phyloP scores from a whole-genome alignment of 345 rosid species.

The Psidium friedrichsthalianum region DNA sequence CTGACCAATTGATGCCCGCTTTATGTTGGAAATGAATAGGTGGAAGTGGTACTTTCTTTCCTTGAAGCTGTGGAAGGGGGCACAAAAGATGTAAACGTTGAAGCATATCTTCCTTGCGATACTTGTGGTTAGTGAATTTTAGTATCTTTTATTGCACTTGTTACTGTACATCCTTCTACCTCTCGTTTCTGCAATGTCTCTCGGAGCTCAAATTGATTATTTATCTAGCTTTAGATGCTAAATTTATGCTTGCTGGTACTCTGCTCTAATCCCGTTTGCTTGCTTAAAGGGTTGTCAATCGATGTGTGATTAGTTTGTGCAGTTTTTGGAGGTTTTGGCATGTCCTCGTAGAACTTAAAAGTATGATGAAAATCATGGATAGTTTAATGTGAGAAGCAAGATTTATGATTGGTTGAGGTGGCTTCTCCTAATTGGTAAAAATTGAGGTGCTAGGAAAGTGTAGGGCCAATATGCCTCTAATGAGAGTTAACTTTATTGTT shows the following conservation, averaged over 20 bases:
- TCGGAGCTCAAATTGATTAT: neutral
- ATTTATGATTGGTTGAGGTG: neutral
- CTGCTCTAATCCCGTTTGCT: neutral
- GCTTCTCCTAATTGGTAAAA: neutral
- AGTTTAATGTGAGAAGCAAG: neutral
- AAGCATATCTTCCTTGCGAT: conserved; percentile 66
- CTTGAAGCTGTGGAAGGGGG: conserved; percentile 79
- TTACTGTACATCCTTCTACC: neutral
- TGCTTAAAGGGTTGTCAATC: neutral
- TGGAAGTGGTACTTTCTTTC: conserved; percentile 59
- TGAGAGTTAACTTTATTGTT: neutral
- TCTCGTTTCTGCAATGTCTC: neutral
- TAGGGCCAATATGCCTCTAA: neutral
- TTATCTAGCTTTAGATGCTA: neutral
- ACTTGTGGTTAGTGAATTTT: conserved; percentile 45
- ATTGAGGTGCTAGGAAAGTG: neutral
- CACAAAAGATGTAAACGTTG: conserved; percentile 56
- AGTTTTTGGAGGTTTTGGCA: neutral
- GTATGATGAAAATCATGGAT: neutral
- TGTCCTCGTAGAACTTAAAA: neutral
- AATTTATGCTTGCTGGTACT: neutral
- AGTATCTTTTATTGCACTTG: neutral
- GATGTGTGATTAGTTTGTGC: neutral
- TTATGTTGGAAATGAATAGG: conserved; percentile 17
- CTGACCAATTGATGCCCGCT: neutral